phyloP scores from a whole-genome alignment of 192 early-diverging fungal species.

The Coemansia asiatica region DNA sequence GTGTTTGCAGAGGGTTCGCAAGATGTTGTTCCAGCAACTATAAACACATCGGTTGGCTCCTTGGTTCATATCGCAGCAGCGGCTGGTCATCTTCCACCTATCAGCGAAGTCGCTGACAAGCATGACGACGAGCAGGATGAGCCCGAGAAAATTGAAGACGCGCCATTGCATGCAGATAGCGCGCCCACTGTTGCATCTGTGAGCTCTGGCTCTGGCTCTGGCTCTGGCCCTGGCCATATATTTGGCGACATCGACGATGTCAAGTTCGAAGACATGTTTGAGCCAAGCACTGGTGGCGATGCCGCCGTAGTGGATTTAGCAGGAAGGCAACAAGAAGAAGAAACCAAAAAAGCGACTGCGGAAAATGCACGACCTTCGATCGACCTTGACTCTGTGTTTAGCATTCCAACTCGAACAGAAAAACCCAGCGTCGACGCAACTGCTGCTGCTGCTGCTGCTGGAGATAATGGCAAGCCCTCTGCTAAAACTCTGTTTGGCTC shows the following conservation, averaged over 20 bases:
- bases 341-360: neutral
- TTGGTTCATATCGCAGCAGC: slow-evolving; percentile 24
- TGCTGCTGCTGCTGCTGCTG: neutral
- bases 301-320: neutral
- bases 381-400: slow-evolving; percentile 46
- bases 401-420: slow-evolving; percentile 13
- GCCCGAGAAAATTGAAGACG: neutral
- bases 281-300: neutral
- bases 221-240: neutral
- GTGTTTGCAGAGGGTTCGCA: slow-evolving; percentile 40
- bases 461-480: neutral
- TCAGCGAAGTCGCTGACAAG: slow-evolving; percentile 12
- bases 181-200: neutral
- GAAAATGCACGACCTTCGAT: neutral
- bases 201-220: neutral
- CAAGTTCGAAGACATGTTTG: slow-evolving; percentile 21
- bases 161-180: neutral
- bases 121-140: neutral
- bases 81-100: slow-evolving; percentile 14
- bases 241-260: slow-evolving; percentile 2
- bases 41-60: slow-evolving; percentile 26
- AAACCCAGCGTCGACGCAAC: no score
- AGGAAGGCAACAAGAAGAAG: neutral
- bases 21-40: neutral
- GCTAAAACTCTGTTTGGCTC: slow-evolving; percentile 14